Evolutionary conservation across 805 yeast species (phyloP), one percentile per base, ranked within the genome.

Genomic region (Teunomyces tritomae): DNA sequence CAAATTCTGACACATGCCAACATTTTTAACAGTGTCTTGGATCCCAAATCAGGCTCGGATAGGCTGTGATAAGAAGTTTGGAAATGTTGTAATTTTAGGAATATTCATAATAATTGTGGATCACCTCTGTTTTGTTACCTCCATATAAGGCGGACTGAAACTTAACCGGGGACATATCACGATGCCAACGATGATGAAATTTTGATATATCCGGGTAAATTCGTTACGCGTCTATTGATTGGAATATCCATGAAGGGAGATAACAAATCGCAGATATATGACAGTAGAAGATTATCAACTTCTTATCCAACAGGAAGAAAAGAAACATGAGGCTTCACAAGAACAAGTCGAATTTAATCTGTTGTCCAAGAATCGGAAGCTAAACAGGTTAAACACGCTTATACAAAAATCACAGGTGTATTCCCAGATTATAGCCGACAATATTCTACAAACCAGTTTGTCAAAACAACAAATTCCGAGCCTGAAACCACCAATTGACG

Each of bases 391-490:
- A 46, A 79, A 87, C 49, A 83, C 81, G 32, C 73, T 92, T 52
- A 89, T 92, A n/a, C 85, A 87, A 57, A 85, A 88, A 59, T 88
- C 97, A 13, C 91, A 89, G 61, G 80, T 91, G 1, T 92, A 89
- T 65, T 86, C 97, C 1, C 80, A 84, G 51, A 89, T 92, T 54
- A 87, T 92, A 36, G 83, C 96, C 3, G 91, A 89, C 44, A 84
- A 91, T 8, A 75, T 92, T 39, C 59, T 85, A 36, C 80, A 80
- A 51, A 71, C 76, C 40, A 59, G 77, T n/a, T 56, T 76, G 43
- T 9, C 36, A 28, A 42, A 30, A 17, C 29, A 37, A 32, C 17
- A 32, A 42, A 14, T 16, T 26, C 56, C 90, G 90, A 0, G 57
- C 65, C 9, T 55, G 81, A 10, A 82, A 83, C 28, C 24, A 24